A percentile compares a stretch with the other conserved stretches of the same genome.
Evolutionary conservation across 1,284 basidiomycete genomes (phyloP).

Genomic region (Boletus hoseneyae): DNA sequence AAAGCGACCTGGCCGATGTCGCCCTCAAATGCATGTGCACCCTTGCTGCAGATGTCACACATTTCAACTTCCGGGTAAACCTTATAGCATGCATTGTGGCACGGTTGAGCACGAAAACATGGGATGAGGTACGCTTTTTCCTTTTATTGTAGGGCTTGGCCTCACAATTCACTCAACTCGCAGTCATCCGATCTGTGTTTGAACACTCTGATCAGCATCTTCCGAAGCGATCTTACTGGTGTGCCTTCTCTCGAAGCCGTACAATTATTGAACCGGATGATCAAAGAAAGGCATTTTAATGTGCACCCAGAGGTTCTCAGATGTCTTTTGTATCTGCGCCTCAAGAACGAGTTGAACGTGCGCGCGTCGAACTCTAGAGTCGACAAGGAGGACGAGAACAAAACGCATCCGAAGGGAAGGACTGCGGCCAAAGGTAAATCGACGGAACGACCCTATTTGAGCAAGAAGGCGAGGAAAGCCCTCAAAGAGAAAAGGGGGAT

Average conservation of each 20-base stretch:
- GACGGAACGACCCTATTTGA: constrained; percentile 68
- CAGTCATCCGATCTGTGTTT: constrained; percentile 82
- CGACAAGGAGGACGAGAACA: constrained; percentile 51
- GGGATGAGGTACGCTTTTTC: constrained; percentile 69
- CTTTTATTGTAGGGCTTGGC: constrained; percentile 2
- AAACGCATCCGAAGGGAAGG: constrained; percentile 43
- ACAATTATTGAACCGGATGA: constrained; percentile 91
- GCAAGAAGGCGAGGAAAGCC: constrained; percentile 74
- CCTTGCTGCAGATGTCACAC: constrained; percentile 78
- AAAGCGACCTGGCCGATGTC: constrained; percentile 67
- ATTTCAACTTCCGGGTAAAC: constrained; percentile 98
- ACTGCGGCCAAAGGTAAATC: constrained; percentile 56
- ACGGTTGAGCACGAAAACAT: constrained; percentile 79
- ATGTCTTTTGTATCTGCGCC: constrained; percentile 81
- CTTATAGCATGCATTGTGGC: constrained; percentile 87
- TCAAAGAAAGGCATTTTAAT: constrained; percentile 90
- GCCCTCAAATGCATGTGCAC: constrained; percentile 87
- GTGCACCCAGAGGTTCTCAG: constrained; percentile 89
- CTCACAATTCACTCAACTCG: constrained; percentile 12
- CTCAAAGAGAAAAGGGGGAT: constrained; percentile 77
- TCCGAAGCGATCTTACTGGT: constrained; percentile 78
- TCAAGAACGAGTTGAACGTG: constrained; percentile 82
- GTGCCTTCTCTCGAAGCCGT: constrained; percentile 85
- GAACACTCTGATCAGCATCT: constrained; percentile 75
- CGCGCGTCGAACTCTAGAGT: constrained; percentile 67